Percentiles rank a stretch among this genome's conserved stretches.
These are phyloP conservation scores for Scutellaria galericulata DNA, from an alignment of 257 asterid genomes.

Conservation along the genomic window DNA sequence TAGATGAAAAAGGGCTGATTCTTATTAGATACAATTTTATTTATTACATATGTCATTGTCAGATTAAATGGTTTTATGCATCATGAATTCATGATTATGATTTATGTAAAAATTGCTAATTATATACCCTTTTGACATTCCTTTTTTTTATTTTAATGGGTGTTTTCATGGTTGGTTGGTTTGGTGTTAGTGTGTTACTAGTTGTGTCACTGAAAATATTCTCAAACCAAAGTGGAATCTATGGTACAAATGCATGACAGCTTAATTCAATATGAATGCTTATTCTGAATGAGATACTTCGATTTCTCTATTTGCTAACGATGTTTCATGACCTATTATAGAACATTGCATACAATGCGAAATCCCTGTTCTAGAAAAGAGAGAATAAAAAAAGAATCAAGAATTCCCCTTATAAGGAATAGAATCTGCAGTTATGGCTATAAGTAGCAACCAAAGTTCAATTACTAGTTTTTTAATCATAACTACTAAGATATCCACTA, in stretches of 20 bases:
- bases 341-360: no score
- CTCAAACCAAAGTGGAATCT: conserved; percentile 29
- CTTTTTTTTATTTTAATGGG: conserved; percentile 7
- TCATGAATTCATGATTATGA: background rate
- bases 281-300: conserved; percentile 23
- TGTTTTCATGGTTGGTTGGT: background rate
- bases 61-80: no score
- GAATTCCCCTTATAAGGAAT: no score
- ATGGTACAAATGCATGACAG: conserved; percentile 38
- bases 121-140: conserved; percentile 26
- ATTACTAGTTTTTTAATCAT: no score
- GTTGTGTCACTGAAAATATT: conserved; percentile 33
- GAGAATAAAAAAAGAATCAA: no score
- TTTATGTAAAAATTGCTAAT: background rate
- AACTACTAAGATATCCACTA: no score
- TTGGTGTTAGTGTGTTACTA: conserved; percentile 5
- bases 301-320: no score
- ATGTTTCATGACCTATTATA: no score
- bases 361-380: no score
- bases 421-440: no score
- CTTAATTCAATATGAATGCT: conserved; percentile 21
- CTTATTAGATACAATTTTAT: conserved; percentile 15
- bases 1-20: conserved; percentile 38
- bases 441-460: no score
- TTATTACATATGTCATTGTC: background rate